Evolutionary conservation across 371 early-diverging fungal genomes (phyloP).

Genomic region (Apophysomyces ossiformis): DNA sequence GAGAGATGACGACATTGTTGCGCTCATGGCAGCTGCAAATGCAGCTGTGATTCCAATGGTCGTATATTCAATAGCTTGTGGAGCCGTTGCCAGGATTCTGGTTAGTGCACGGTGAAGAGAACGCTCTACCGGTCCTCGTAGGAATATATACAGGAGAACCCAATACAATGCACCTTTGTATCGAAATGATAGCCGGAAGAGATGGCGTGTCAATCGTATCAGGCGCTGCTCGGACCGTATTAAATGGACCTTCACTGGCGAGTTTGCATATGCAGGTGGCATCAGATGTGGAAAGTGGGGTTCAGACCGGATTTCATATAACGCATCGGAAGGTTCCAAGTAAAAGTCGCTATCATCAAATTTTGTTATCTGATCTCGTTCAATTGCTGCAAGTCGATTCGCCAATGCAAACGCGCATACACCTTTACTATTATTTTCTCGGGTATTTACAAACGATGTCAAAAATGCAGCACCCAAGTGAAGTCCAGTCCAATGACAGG

Average conservation of each 20-base stretch:
- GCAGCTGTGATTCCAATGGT: conserved; percentile 47
- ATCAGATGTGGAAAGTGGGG: conserved; percentile 49
- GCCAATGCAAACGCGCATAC: conserved; percentile 16
- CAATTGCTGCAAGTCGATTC: conserved; percentile 7
- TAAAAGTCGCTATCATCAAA: conserved; percentile 2
- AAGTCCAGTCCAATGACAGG: conserved; percentile 33
- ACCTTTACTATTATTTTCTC: conserved; percentile 11
- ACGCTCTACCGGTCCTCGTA: conserved; percentile 48
- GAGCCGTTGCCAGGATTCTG: conserved; percentile 26
- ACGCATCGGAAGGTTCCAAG: not conserved
- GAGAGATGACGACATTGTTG: conserved; percentile 38
- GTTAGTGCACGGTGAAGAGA: conserved; percentile 31
- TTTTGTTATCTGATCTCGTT: conserved; percentile 15
- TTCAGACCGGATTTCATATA: not conserved
- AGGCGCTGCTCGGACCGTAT: conserved; percentile 37
- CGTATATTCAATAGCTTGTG: conserved; percentile 38
- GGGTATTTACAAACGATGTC: conserved; percentile 34
- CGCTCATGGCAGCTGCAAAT: conserved; percentile 39
- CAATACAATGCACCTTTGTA: conserved; percentile 50
- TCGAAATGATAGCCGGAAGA: conserved; percentile 45
- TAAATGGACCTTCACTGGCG: conserved; percentile 38
- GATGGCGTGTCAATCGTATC: conserved; percentile 32
- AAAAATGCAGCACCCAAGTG: conserved; percentile 48
- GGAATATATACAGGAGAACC: conserved; percentile 41
- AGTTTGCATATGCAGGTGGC: conserved; percentile 36